Evolutionary conservation across 2,329 filamentous ascomycete species (phyloP), one percentile per base, ranked within the genome.

Genomic region (Gliomastix tumulicola): DNA sequence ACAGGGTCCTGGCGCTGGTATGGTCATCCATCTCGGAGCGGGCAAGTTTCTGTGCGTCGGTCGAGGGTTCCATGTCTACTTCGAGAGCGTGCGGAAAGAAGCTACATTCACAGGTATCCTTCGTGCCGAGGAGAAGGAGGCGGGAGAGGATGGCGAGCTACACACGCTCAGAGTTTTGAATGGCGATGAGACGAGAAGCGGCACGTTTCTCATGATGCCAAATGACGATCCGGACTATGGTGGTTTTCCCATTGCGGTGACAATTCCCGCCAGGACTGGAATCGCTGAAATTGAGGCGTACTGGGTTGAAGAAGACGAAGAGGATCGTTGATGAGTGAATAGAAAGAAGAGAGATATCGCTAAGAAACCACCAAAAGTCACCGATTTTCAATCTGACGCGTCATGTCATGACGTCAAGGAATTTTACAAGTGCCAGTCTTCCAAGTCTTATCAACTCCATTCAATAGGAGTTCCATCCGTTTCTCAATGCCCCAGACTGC

Each of bases 141-240:
- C 55, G 5, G 51, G 65, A 19, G 53, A 57, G 13, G 42, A 48
- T 4, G 60, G 58, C 0, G 35, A 52, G 15, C 38, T 65, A n/a
- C 31, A 34, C 33, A 63, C 58, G 9, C 31, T 55, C 27, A 43
- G 59, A 10, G 43, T 55, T 0, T 25, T 65, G 4, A 64, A 65
- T 23, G 62, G 62, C 8, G 62, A 65, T 37, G 62, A 66, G 49
- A 65, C 61, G 2, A 49, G 61, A 30, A 57, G 55, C 43, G 71
- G 71, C 2, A 53, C 55, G 32, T 67, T 62, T 33, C 47, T 62
- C 15, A 69, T 75, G 43, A 78, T 78, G 74, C 30, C 32, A 3
- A 68, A 62, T 39, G 63, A 69, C 30, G 56, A 71, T 30, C 68
- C 68, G 0, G 69, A 74, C 41, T 74, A 74, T 49, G 69, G 69